Conservation (phyloP, 176 grass and related monocot species). For the Zoysia pacifica region DNA sequence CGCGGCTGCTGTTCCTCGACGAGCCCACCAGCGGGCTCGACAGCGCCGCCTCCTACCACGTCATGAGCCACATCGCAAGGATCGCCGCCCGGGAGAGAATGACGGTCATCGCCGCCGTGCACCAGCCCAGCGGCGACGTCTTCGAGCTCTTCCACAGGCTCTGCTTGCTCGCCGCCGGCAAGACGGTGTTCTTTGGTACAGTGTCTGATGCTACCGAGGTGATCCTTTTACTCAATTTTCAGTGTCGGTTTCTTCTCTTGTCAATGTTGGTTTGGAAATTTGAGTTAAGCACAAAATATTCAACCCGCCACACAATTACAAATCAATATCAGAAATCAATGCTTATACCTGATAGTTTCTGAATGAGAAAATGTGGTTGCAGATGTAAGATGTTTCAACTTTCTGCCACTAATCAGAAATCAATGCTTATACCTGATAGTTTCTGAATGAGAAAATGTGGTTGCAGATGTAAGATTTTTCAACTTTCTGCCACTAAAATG, state of each 20-base stretch:
- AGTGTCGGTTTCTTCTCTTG: background rate
- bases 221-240: background rate
- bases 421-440: too few relatives aligned
- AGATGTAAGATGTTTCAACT: background rate
- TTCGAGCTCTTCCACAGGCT: constrained; percentile 56
- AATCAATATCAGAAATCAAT: background rate
- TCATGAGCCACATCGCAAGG: constrained; percentile 47
- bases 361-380: background rate
- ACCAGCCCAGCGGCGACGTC: constrained; percentile 64
- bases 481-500: background rate
- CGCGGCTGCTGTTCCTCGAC: constrained; percentile 54
- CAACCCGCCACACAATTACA: background rate
- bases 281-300: background rate
- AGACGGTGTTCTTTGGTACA: constrained; percentile 53
- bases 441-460: background rate
- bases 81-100: constrained; percentile 29
- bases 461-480: background rate
- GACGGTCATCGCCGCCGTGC: constrained; percentile 57
- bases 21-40: constrained; percentile 57
- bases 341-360: background rate
- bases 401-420: background rate
- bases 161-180: constrained; percentile 49
- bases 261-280: background rate
- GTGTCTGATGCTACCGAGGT: constrained; percentile 43
- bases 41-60: constrained; percentile 61